Evolutionary conservation across 2,329 filamentous ascomycete genomes (phyloP).

Genomic region (Fusarium guadeloupense): DNA sequence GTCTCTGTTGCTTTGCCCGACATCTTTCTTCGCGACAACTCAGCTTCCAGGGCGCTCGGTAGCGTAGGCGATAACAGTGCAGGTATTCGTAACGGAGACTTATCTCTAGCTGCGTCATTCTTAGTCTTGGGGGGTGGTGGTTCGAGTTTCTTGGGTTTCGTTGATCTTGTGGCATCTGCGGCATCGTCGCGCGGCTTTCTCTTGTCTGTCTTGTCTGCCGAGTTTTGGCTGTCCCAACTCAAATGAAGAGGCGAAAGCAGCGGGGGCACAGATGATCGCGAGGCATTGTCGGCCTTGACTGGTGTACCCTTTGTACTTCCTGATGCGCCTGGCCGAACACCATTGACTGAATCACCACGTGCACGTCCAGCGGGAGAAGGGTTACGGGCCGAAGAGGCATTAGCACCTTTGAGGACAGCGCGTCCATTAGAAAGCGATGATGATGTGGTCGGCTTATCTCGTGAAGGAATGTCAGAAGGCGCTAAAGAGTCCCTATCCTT

Average conservation of each 20-base stretch:
- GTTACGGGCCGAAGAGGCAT: constrained; percentile 40
- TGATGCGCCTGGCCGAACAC: constrained; percentile 48
- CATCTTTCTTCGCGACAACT: constrained; percentile 46
- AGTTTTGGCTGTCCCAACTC: constrained; percentile 54
- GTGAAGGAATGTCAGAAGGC: constrained; percentile 44
- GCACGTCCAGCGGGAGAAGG: constrained; percentile 52
- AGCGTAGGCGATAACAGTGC: constrained; percentile 65
- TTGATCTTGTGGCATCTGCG: constrained; percentile 42
- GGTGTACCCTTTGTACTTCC: constrained; percentile 50
- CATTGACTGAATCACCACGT: constrained; percentile 55
- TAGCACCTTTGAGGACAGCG: constrained; percentile 45
- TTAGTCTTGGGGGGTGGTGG: constrained; percentile 43
- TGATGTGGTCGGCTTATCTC: constrained; percentile 41
- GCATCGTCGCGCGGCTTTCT: constrained; percentile 47
- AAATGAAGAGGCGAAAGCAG: constrained; percentile 63
- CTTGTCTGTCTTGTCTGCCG: constrained; percentile 43
- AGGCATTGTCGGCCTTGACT: constrained; percentile 50
- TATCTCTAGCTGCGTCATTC: constrained; percentile 50
- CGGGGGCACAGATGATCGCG: constrained; percentile 58
- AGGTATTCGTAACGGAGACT: constrained; percentile 53
- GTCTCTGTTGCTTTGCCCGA: constrained; percentile 33
- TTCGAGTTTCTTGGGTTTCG: constrained; percentile 46
- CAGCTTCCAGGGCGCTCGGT: constrained; percentile 60
- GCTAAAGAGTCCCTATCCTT: constrained; percentile 45
- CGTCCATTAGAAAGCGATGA: constrained; percentile 52